phyloP scores from a whole-genome alignment of 768 basidiomycete species.

The Boletus huronensis region DNA sequence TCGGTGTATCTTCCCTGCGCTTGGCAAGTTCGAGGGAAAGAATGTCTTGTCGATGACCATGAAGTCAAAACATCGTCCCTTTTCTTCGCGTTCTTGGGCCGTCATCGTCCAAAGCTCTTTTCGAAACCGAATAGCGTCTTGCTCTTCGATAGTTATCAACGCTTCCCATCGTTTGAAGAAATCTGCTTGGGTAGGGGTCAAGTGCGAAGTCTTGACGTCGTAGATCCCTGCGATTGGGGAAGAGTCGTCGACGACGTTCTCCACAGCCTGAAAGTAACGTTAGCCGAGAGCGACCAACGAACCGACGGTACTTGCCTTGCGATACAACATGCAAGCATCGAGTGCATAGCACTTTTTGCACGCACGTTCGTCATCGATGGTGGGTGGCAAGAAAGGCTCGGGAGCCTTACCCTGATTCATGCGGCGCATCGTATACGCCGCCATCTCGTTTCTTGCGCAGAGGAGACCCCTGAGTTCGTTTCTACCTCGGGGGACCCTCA shows the following conservation, averaged over 20 bases:
- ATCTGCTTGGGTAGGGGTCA: slow-evolving; percentile 57
- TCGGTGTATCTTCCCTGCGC: slow-evolving; percentile 62
- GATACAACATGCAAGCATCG: slow-evolving; percentile 92
- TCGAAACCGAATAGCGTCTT: slow-evolving; percentile 77
- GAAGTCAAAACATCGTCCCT: slow-evolving; percentile 78
- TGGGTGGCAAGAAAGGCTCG: slow-evolving; percentile 75
- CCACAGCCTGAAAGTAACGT: slow-evolving; percentile 53
- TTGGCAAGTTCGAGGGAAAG: slow-evolving; percentile 17
- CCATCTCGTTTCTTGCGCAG: slow-evolving; percentile 80
- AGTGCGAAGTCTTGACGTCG: slow-evolving; percentile 73
- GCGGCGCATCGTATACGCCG: slow-evolving; percentile 66
- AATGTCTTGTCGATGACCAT: slow-evolving; percentile 66
- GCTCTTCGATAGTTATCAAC: slow-evolving; percentile 82
- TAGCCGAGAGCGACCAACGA: neutral
- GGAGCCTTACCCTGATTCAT: slow-evolving; percentile 21
- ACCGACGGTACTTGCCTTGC: slow-evolving; percentile 51
- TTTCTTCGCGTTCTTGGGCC: slow-evolving; percentile 71
- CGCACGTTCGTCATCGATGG: slow-evolving; percentile 74
- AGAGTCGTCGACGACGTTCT: slow-evolving; percentile 50
- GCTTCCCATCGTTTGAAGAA: slow-evolving; percentile 94
- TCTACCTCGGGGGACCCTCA: slow-evolving; percentile 71
- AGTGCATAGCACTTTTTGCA: slow-evolving; percentile 81
- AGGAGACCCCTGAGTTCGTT: slow-evolving; percentile 86
- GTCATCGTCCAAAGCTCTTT: slow-evolving; percentile 94
- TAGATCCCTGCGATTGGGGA: slow-evolving; percentile 68